Evolutionary conservation across 129 eudicot species (phyloP), one percentile per base, ranked within the genome.

Genomic region (Flaveria linearis): DNA sequence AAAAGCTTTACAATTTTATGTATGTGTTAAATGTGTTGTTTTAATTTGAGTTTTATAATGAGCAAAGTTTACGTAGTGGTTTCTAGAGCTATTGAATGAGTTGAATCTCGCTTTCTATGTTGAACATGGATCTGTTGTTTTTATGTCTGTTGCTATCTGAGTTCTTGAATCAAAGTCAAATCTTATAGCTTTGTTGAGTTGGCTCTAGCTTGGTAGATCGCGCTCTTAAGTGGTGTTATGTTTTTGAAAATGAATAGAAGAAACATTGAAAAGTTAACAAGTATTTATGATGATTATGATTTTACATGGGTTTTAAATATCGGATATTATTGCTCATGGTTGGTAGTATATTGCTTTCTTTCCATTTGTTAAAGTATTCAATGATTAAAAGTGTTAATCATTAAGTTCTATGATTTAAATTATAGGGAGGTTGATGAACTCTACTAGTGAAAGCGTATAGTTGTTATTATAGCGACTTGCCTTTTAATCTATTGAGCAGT

Each of bases 381-480:
- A 39, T 39, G 52, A 41, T 39, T 18, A 36, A 17, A 26, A 39
- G 0, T 39, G 62, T 25, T 56, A 71, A 39, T 53, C 13, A 18
- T 72, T 15, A 72, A 5, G 9, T 55, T 1, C 55, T 72, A 72
- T 72, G 51, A 36, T 15, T 63, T 9, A 50, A 42, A 10, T 67
- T 67, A 42, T 67, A 9, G 51, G 72, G 57, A 43, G 15, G 69
- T 25, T n/a, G 49, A 62, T 62, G 72, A 62, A 61, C 8, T 62
- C 26, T 46, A 75, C 72, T 13, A 46, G 68, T 63, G 25, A 56
- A 73, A 33, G 20, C 13, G 20, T 39, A 53, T 52, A 72, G 64
- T 18, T 53, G 39, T 53, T 72, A 72, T 16, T 52, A 55, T 10
- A 17, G 52, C 12, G 72, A 42, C 4, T 42, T 36, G 16, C 17